Base-by-base conservation (phyloP, 495 filamentous ascomycete genomes). In the Hypomontagnella submonticulosa region DNA sequence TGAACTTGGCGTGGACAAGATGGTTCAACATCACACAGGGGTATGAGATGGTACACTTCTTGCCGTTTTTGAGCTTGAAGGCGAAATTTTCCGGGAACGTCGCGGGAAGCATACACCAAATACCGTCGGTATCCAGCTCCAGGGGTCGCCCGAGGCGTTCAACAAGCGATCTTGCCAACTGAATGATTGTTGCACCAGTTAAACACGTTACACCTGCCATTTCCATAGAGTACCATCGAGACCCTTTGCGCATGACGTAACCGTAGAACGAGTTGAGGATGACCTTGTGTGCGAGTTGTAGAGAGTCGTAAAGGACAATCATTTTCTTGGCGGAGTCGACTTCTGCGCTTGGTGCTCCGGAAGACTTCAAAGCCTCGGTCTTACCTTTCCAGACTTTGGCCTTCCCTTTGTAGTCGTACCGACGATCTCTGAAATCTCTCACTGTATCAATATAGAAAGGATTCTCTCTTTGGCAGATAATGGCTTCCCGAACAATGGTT, bases 11-110 rank as follows among this genome's bases (percentile, higher is more conserved):
- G 68, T 99, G 95, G 11, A 99, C 96, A 1, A 98, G 87, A 73
- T 98, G 96, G 76, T 99, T 99, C 74, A 99, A 84, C 95, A 99
- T 99, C 65, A 97, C 93, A 77, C 95, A 99, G 34, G 95, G 95
- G 70, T 98, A 99, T 0, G 96, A 98, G 54, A 99, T 93, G 12
- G 90, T 81, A 56, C 97, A 72, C 71, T 97, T 98, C 83, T 97
- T 98, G 56, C 95, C 96, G 69, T 93, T 95, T 73, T 93, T 93
- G 51, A 98, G 76, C 49, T 88, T 93, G 81, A 99, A 99, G 6
- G 89, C 85, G 74, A 97, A 96, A 75, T 99, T 97, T 70, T 99
- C 95, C 0, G 95, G 95, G 71, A 99, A 99, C 0, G 92, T 93
- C 2, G 92, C 95, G 0, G 95, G 95, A 68, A 99, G 83, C 87